Evolutionary conservation across 129 eudicot species (phyloP).

Genomic region (Arctium lappa): DNA sequence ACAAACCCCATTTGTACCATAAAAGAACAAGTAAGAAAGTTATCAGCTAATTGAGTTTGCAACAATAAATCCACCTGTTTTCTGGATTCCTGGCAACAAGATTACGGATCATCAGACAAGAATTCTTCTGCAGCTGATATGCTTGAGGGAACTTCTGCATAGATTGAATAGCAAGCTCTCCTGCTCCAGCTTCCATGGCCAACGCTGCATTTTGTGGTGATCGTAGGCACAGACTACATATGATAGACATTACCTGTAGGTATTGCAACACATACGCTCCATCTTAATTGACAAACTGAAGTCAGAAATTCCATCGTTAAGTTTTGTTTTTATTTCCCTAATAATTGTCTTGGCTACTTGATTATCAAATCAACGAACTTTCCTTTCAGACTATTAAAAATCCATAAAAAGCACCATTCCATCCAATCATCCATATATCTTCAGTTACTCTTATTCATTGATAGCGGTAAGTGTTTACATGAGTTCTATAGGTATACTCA

Average conservation of each 20-base stretch:
- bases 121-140: constrained; percentile 65
- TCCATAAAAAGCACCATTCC: neutral
- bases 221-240: constrained; percentile 74
- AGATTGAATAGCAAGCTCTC: constrained; percentile 81
- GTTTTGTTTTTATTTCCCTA: neutral
- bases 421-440: too few relatives aligned
- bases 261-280: neutral
- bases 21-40: neutral
- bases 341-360: neutral
- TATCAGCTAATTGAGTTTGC: neutral
- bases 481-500: too few relatives aligned
- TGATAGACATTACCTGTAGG: constrained; percentile 81
- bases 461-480: neutral
- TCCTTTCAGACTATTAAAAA: too few relatives aligned
- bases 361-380: too few relatives aligned
- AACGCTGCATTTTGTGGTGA: constrained; percentile 74
- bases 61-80: constrained; percentile 48
- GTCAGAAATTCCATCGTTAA: neutral
- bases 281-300: neutral
- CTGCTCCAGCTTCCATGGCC: constrained; percentile 98
- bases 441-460: too few relatives aligned
- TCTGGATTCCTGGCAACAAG: constrained; percentile 89
- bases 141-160: constrained; percentile 78
- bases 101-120: constrained; percentile 95
- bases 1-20: neutral